Percentiles rank a stretch among this genome's conserved stretches.
These are phyloP conservation scores for Aphanomyces euteiches DNA, from an alignment of 352 stramenopile genomes.

Conservation along the genomic window DNA sequence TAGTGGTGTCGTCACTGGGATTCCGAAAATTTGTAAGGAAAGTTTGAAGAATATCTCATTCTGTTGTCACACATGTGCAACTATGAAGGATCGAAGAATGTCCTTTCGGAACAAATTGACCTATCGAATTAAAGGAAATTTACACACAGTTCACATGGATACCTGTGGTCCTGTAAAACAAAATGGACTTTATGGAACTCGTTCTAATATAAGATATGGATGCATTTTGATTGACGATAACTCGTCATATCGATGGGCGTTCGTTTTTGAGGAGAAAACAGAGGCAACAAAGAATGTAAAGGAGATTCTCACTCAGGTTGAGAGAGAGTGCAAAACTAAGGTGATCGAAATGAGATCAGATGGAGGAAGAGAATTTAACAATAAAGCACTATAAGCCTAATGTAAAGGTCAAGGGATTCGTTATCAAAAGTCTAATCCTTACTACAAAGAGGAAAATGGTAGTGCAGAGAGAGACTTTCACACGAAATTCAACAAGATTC, in stretches of 20 bases:
- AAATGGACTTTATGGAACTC: slow-evolving; percentile 1
- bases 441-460: slow-evolving; percentile 7
- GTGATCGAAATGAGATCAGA: background rate
- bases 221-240: slow-evolving; percentile 10
- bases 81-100: slow-evolving; percentile 9
- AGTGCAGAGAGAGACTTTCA: background rate
- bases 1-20: too few relatives aligned
- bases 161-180: background rate
- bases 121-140: background rate
- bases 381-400: background rate
- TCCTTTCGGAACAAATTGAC: background rate
- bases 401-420: background rate
- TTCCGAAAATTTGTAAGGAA: too few relatives aligned
- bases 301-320: background rate
- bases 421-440: background rate
- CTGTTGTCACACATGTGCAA: slow-evolving; percentile 6
- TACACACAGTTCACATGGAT: background rate
- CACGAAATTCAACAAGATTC: background rate
- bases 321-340: background rate
- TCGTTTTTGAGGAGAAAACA: slow-evolving; percentile 6
- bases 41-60: too few relatives aligned
- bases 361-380: background rate
- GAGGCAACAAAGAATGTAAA: background rate
- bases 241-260: background rate
- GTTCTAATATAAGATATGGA: background rate